Evolutionary conservation across 768 basidiomycete genomes (phyloP).

Genomic region (Suillus brevipes): DNA sequence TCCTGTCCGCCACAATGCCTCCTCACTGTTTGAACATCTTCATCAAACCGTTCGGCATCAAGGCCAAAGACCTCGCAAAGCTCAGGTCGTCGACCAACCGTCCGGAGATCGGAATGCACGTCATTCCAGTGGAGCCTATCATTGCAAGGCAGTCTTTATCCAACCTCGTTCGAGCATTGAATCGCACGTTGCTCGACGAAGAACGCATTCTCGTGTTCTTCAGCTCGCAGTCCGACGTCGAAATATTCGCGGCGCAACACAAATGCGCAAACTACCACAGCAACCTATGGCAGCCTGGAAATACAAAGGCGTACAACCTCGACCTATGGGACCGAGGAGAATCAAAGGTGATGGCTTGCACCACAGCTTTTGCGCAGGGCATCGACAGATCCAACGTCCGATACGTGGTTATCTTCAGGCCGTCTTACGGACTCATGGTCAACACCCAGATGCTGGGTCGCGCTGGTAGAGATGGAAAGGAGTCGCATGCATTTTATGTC

Average conservation of each 20-base stretch:
- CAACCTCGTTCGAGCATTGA: background rate
- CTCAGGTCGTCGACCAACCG: background rate
- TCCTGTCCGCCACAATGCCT: too few relatives aligned
- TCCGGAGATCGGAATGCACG: background rate
- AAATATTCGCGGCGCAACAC: background rate
- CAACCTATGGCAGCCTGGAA: background rate
- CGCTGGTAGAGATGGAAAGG: background rate
- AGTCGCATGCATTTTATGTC: background rate
- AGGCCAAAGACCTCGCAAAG: too few relatives aligned
- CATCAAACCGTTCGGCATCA: background rate
- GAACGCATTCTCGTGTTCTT: background rate
- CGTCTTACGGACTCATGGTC: background rate
- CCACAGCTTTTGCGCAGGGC: background rate
- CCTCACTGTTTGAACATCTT: background rate
- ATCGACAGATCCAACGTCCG: background rate
- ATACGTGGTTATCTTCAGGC: background rate
- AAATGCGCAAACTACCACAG: background rate
- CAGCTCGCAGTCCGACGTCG: background rate
- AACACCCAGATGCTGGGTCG: background rate
- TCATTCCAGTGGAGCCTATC: background rate
- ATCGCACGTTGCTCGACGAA: fast-evolving
- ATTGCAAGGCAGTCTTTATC: background rate
- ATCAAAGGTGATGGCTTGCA: background rate
- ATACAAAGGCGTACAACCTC: background rate
- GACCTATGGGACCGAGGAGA: background rate